Evolutionary conservation across 192 early-diverging fungal species (phyloP).

Genomic region (Thoreauomyces humboldtii): DNA sequence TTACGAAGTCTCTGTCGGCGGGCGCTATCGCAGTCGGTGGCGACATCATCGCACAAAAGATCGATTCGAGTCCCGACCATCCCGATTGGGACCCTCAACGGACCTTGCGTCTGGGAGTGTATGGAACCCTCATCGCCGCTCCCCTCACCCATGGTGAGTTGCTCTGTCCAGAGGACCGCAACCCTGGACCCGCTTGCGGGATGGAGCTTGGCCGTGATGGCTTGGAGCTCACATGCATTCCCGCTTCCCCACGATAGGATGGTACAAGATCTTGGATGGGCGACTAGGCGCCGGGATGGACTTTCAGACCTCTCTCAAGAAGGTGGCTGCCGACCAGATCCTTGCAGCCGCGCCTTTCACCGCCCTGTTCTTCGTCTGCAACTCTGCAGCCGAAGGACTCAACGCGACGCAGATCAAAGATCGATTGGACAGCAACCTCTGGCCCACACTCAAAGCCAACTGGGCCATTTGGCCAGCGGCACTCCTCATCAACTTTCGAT

Average conservation of each 20-base stretch:
- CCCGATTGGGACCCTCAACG: constrained; percentile 23
- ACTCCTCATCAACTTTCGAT: constrained; percentile 24
- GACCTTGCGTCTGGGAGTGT: constrained; percentile 21
- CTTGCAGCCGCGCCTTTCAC: constrained; percentile 28
- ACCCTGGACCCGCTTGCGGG: too few species aligned
- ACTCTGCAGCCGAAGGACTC: constrained; percentile 21
- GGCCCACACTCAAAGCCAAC: constrained; percentile 31
- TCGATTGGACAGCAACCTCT: constrained; percentile 18
- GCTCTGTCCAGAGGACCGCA: too few species aligned
- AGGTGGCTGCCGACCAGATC: constrained; percentile 29
- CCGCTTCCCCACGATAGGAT: too few species aligned
- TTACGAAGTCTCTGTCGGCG: constrained; percentile 27
- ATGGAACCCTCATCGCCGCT: constrained; percentile 20
- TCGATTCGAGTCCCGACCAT: constrained; percentile 12
- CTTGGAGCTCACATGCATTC: too few species aligned
- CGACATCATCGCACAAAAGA: constrained; percentile 28
- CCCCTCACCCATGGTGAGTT: constrained; percentile 29
- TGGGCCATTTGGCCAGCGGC: constrained; percentile 32
- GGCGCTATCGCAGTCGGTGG: constrained; percentile 28
- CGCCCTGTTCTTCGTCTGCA: constrained; percentile 25
- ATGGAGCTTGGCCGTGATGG: too few species aligned
- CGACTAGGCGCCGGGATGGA: constrained; percentile 26
- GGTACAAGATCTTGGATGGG: constrained; percentile 29
- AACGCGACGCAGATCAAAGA: constrained; percentile 7
- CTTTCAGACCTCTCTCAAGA: constrained; percentile 21